These are phyloP conservation scores for Wallacemonas sp. DNA, from an alignment of 208 protist genomes.

Conservation along the genomic window DNA sequence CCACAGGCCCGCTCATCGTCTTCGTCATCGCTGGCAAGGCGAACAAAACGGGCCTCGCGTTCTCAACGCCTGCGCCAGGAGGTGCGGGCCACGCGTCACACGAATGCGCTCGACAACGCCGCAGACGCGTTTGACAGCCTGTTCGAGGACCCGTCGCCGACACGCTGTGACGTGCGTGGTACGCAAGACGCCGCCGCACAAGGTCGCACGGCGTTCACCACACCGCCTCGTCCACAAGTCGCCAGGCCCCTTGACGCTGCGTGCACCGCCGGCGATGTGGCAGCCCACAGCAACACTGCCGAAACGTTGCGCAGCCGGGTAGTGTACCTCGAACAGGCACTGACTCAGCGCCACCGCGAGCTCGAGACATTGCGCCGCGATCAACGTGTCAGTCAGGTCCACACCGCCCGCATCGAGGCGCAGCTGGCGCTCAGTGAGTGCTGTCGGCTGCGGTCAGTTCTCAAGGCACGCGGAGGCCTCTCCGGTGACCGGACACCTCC, in stretches of 20 bases:
- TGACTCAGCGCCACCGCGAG: conserved; percentile 19
- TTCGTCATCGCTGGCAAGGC: neutral
- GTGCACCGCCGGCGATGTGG: neutral
- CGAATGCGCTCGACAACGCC: neutral
- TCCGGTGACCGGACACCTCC: too few species aligned
- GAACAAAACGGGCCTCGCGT: neutral
- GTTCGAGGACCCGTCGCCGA: too few species aligned
- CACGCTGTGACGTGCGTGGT: too few species aligned
- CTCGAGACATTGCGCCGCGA: conserved; percentile 32
- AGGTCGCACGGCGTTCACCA: neutral
- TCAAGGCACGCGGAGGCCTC: neutral
- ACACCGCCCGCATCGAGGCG: conserved; percentile 37
- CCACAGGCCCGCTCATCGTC: neutral
- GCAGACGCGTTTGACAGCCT: neutral
- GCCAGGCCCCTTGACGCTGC: too few species aligned
- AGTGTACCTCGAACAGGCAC: neutral
- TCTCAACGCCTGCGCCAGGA: neutral
- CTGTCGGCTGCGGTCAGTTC: conserved; percentile 13
- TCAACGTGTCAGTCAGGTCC: conserved; percentile 36
- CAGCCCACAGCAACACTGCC: too few species aligned
- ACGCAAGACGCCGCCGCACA: too few species aligned
- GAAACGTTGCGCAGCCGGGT: neutral
- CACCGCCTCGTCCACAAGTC: too few species aligned
- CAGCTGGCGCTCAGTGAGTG: conserved; percentile 37
- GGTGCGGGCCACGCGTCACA: neutral